phyloP scores from a whole-genome alignment of 129 eudicot genomes.

The Lactuca sativa region DNA sequence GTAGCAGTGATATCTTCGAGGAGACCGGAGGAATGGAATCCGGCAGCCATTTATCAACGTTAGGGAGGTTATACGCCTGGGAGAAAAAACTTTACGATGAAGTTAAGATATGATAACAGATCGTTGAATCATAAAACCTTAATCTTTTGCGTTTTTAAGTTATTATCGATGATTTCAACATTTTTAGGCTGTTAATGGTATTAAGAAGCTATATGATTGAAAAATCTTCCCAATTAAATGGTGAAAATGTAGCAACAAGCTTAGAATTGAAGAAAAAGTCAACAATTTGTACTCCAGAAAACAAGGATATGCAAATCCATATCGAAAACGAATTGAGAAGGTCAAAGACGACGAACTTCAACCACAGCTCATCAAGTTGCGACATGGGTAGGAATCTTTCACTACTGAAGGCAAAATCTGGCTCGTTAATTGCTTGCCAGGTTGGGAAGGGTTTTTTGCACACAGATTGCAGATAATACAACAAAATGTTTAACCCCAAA shows the following conservation, averaged over 20 bases:
- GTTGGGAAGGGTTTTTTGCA: constrained; percentile 95
- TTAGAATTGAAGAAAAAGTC: constrained; percentile 33
- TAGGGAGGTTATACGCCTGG: constrained; percentile 61
- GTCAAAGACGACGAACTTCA: too few relatives aligned
- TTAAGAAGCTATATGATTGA: constrained; percentile 41
- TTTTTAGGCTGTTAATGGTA: constrained; percentile 43
- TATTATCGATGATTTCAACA: not conserved
- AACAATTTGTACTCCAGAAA: constrained; percentile 42
- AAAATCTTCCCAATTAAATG: constrained; percentile 39
- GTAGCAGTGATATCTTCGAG: too few relatives aligned
- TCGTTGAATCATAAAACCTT: not conserved
- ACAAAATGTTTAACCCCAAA: too few relatives aligned
- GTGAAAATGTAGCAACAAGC: constrained; percentile 25
- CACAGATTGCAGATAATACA: constrained; percentile 87
- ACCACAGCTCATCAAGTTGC: too few relatives aligned
- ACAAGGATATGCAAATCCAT: constrained; percentile 37
- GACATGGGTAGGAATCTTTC: too few relatives aligned
- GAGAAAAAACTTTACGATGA: constrained; percentile 63
- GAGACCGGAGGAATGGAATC: too few relatives aligned
- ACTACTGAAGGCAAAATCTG: constrained; percentile 84
- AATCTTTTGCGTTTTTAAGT: not conserved
- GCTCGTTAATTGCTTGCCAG: constrained; percentile 89
- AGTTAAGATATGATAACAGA: constrained; percentile 38
- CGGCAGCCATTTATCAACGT: too few relatives aligned
- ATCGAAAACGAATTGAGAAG: too few relatives aligned